These are phyloP conservation scores for Kwoniella dejecticola DNA, from an alignment of 768 basidiomycete species.

Conservation along the genomic window DNA sequence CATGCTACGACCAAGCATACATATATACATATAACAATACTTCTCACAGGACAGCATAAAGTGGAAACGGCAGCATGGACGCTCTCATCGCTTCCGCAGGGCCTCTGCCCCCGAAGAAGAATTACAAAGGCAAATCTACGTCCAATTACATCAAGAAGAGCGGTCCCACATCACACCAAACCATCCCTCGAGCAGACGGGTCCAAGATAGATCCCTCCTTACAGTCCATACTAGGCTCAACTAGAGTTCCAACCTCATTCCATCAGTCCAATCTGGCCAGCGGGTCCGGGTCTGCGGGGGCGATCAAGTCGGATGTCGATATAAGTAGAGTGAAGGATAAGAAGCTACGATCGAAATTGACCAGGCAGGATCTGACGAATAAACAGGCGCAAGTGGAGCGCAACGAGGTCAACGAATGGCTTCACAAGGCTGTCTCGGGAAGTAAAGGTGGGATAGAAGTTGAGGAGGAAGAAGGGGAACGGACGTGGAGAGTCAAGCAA, in stretches of 20 bases:
- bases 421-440: conserved; percentile 62
- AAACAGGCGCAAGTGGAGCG: conserved; percentile 62
- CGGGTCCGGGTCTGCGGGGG: conserved; percentile 52
- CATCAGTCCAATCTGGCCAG: conserved; percentile 61
- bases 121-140: conserved; percentile 7
- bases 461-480: conserved; percentile 73
- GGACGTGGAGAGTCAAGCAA: conserved; percentile 86
- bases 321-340: conserved; percentile 67
- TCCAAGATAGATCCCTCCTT: conserved; percentile 61
- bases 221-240: conserved; percentile 64
- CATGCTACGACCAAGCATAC: too few relatives aligned
- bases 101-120: conserved; percentile 6
- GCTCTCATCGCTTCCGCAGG: conserved; percentile 24
- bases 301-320: conserved; percentile 37
- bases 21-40: too few relatives aligned
- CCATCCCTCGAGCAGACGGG: conserved; percentile 38
- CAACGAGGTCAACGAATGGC: conserved; percentile 53
- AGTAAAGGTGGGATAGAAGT: conserved; percentile 73
- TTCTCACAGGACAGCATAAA: too few relatives aligned
- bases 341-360: conserved; percentile 72
- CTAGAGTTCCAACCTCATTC: conserved; percentile 71
- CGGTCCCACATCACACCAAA: conserved; percentile 46
- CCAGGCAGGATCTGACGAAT: conserved; percentile 60
- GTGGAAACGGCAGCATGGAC: conserved; percentile 13
- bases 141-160: conserved; percentile 9